A percentile compares a stretch with the other conserved stretches of the same genome.
These are phyloP conservation scores for Theileria annulata DNA, from an alignment of 169 alveolate species.

Conservation along the genomic window DNA sequence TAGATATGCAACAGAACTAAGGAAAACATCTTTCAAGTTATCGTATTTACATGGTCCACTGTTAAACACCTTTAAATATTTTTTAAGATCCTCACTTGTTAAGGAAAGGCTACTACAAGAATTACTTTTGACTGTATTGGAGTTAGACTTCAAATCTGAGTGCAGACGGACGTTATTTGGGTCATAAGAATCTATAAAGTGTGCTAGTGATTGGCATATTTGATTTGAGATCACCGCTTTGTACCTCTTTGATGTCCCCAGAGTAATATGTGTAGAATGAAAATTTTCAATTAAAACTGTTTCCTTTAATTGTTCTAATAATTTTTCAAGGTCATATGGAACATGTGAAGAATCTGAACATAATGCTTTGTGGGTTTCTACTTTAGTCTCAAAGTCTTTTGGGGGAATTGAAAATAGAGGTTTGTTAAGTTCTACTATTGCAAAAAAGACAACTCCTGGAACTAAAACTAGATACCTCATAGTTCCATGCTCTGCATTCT, in stretches of 20 bases:
- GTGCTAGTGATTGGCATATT: slow-evolving; percentile 37
- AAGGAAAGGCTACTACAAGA: neutral
- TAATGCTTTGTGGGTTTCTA: neutral
- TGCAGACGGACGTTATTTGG: neutral
- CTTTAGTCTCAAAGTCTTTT: slow-evolving; percentile 31
- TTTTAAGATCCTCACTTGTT: slow-evolving; percentile 24
- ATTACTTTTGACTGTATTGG: neutral
- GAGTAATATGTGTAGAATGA: slow-evolving; percentile 61
- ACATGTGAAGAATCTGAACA: neutral
- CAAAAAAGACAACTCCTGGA: slow-evolving; percentile 60
- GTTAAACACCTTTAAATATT: slow-evolving; percentile 16
- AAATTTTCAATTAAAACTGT: slow-evolving; percentile 44
- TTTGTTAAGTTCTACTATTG: slow-evolving; percentile 37
- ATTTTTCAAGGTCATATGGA: slow-evolving; percentile 10
- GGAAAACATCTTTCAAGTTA: slow-evolving; percentile 4
- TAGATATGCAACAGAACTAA: slow-evolving; percentile 4
- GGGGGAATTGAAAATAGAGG: slow-evolving; percentile 46
- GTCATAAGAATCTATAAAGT: slow-evolving; percentile 13
- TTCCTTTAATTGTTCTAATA: slow-evolving; percentile 10
- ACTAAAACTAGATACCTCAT: slow-evolving; percentile 53
- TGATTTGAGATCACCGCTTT: slow-evolving; percentile 57
- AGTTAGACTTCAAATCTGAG: neutral
- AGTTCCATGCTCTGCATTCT: neutral
- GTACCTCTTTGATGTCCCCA: slow-evolving; percentile 54
- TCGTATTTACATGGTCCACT: slow-evolving; percentile 25